Evolutionary conservation across 305 asterid genomes (phyloP), one percentile per base, ranked within the genome.

Genomic region (Fraxinus ornus): DNA sequence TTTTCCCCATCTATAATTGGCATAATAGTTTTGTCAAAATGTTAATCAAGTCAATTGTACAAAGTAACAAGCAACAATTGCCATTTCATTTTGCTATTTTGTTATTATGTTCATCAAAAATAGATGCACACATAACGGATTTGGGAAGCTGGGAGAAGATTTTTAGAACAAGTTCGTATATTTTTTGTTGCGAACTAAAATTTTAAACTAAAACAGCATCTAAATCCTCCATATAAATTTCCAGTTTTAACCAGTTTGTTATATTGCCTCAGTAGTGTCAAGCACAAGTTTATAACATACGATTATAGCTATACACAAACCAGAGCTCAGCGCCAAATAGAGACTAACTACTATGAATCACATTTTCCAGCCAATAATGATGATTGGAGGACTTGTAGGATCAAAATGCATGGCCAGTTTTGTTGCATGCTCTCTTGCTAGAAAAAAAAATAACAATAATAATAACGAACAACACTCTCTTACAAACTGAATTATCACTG

Each of bases 1-100:
- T 92, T 89, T 94, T 94, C 36, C 97, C 95, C 89, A 97, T 94
- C 99, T 97, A 86, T 74, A 87, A 89, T 82, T 85, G 79, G 66
- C 82, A 86, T 68, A 89, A 83, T 79, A 68, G 77, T 78, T 79
- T 62, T 49, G 77, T 24, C 37, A 76, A 71, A 75, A 71, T 70
- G 44, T 75, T 2, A 21, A 82, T 52, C 78, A 84, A 39, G 81
- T 49, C 80, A 36, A 47, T 80, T 79, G 79, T 79, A 87, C 39
- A 71, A 74, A 81, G 49, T 83, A 24, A 41, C 13, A 74, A 66
- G 77, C 15, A 83, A 80, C 66, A 44, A 39, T 17, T 7, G 71
- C 55, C 78, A 41, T 72, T 73, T 44, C 8, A 47, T 81, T 62
- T 52, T 28, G 74, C 81, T 49, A 47, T 9, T 78, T 22, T 30